Percentiles rank a stretch among this genome's conserved stretches.
phyloP scores from a whole-genome alignment of 805 yeast genomes.

The Pichia cabralensis region DNA sequence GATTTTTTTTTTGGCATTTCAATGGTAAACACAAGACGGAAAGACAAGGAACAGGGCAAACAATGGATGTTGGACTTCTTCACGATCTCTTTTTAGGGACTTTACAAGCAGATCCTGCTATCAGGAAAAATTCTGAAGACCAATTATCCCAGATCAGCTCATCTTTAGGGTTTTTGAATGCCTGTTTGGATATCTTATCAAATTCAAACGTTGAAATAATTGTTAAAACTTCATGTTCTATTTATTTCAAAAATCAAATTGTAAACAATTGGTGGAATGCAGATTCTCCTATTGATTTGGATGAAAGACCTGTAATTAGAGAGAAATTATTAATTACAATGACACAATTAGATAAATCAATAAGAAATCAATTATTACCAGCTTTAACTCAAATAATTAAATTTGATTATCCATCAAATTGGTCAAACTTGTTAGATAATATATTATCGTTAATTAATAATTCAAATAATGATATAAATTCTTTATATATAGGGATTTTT shows the following conservation, averaged over 20 bases:
- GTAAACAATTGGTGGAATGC: slow-evolving; percentile 69
- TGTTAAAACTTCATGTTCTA: slow-evolving; percentile 71
- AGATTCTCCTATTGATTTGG: slow-evolving; percentile 40
- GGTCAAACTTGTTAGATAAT: slow-evolving; percentile 48
- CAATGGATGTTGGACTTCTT: slow-evolving; percentile 62
- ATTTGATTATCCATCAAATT: slow-evolving; percentile 29
- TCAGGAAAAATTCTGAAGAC: slow-evolving; percentile 60
- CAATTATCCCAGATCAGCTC: slow-evolving; percentile 49
- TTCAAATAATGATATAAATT: slow-evolving; percentile 28
- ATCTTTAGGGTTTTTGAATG: slow-evolving; percentile 67
- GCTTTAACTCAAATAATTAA: slow-evolving; percentile 43
- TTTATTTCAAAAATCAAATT: slow-evolving; percentile 75
- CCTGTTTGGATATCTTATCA: slow-evolving; percentile 67
- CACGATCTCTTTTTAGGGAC: slow-evolving; percentile 76
- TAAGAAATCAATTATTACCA: slow-evolving; percentile 39
- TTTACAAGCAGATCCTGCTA: slow-evolving; percentile 50
- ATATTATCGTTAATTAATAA: slow-evolving; percentile 37
- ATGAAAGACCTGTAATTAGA: slow-evolving; percentile 66
- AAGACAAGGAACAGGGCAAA: no score
- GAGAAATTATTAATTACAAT: slow-evolving; percentile 60
- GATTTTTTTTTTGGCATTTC: no score
- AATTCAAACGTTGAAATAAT: slow-evolving; percentile 42
- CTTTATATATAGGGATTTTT: slow-evolving; percentile 56
- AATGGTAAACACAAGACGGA: no score
- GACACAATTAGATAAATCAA: slow-evolving; percentile 33